Conservation (phyloP, 768 basidiomycete genomes). For the Collybiopsis luxurians region DNA sequence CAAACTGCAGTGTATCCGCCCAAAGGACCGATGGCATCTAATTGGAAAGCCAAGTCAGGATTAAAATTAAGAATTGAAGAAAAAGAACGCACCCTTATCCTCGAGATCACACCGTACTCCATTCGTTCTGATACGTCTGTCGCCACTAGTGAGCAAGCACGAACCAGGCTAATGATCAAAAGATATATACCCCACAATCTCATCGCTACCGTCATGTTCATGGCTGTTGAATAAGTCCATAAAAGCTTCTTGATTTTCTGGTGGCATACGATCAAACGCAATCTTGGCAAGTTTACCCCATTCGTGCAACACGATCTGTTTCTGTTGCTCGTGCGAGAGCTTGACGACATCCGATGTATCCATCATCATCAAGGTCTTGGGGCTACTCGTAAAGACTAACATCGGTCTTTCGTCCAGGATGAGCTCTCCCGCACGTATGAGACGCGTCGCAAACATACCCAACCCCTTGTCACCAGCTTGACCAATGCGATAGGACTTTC, state of each 20-base stretch:
- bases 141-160: background rate
- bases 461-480: conserved; percentile 29
- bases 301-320: background rate
- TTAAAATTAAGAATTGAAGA: conserved; percentile 30
- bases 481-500: conserved; percentile 13
- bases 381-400: background rate
- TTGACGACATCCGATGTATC: background rate
- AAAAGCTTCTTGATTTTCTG: background rate
- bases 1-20: conserved; percentile 38
- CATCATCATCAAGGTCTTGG: background rate
- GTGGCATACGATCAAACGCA: background rate
- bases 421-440: conserved; percentile 29
- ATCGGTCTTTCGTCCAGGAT: conserved; percentile 27
- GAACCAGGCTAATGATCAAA: no score
- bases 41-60: conserved; percentile 12
- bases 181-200: background rate
- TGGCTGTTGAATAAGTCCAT: background rate
- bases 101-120: background rate
- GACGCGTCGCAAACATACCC: conserved; percentile 34
- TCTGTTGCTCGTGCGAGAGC: background rate
- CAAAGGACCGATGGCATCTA: conserved; percentile 22
- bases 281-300: background rate
- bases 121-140: background rate
- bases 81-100: background rate
- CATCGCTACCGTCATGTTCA: background rate